Percentiles rank a stretch among this genome's conserved stretches.
These are phyloP conservation scores for Dactylellina parvicollis DNA, from an alignment of 2,329 filamentous ascomycete species.

Conservation along the genomic window DNA sequence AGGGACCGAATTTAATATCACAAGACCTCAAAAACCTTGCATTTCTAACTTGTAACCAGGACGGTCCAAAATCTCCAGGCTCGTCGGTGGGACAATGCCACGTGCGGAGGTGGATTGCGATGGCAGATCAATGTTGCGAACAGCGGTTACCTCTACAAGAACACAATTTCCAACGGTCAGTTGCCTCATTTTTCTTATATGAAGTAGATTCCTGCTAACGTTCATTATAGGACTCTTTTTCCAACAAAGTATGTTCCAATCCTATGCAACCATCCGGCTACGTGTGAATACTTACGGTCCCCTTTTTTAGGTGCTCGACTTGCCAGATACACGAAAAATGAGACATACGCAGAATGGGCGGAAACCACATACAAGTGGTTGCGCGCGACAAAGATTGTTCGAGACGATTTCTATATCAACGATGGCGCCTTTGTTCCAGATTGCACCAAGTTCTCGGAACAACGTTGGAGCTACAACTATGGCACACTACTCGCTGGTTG, in stretches of 20 bases:
- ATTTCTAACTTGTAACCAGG: constrained; percentile 77
- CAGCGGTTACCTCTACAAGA: constrained; percentile 71
- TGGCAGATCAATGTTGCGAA: constrained; percentile 89
- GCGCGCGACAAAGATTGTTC: constrained; percentile 68
- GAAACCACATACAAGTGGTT: constrained; percentile 73
- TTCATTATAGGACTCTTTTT: constrained; percentile 53
- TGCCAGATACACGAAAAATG: constrained; percentile 67
- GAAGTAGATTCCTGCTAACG: constrained; percentile 63
- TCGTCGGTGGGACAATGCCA: constrained; percentile 74
- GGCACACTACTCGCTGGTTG: constrained; percentile 71
- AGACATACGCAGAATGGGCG: constrained; percentile 72
- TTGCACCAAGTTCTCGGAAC: constrained; percentile 70
- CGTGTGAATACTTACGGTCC: not conserved
- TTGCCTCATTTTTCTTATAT: constrained; percentile 42
- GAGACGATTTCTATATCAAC: constrained; percentile 72
- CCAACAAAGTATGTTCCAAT: constrained; percentile 24
- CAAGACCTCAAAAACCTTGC: constrained; percentile 66
- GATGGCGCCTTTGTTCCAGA: constrained; percentile 70
- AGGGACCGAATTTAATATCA: not conserved
- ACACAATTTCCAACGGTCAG: constrained; percentile 69
- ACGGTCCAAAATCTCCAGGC: constrained; percentile 83
- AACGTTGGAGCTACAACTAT: constrained; percentile 75
- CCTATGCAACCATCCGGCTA: not conserved
- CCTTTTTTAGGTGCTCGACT: constrained; percentile 60
- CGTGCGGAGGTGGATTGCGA: constrained; percentile 78